Evolutionary conservation across 257 asterid genomes (phyloP), one percentile per base, ranked within the genome.

Genomic region (Rubia yunnanensis): DNA sequence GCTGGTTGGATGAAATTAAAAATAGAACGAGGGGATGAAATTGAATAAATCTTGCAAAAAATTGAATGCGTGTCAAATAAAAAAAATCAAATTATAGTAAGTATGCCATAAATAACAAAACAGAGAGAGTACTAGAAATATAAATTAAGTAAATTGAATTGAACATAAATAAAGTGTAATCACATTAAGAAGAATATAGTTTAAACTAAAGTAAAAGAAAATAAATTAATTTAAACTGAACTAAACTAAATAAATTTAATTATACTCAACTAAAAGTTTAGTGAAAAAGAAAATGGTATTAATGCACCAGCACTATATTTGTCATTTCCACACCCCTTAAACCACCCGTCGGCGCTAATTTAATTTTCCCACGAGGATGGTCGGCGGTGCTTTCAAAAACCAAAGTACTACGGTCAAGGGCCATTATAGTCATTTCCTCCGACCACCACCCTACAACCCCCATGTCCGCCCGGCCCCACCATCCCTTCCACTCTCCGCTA

Each of bases 291-390:
- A 49, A 0, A n/a, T 49, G n/a, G 7, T 0, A 17, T 49, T 1
- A 1, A 13, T 3, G 17, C 4, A 26, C 28, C 72, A 74, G 60
- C 73, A 57, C 79, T 78, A 18, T 69, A 77, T 63, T 72, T 3
- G 90, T 82, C 71, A 79, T 44, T 73, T 64, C 13, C 7, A 1
- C 14, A 20, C 35, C 5, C 41, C 64, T 7, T 62, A 65, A 74
- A 65, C 63, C 53, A 54, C 60, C 63, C 62, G 66, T 76, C 75
- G 55, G 72, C 67, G 62, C 55, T 15, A 28, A 41, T 65, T 80
- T 76, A 74, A 68, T 60, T 31, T 48, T 55, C 64, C 63, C 85
- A 73, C 82, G 78, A 79, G 74, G 74, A 17, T 76, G 79, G 82
- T 46, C 44, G 41, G 68, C 68, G 68, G 41, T 48, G 44, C 41